Evolutionary conservation across 208 protist species (phyloP), one percentile per base, ranked within the genome.

Genomic region (Wallacemonas sp.): DNA sequence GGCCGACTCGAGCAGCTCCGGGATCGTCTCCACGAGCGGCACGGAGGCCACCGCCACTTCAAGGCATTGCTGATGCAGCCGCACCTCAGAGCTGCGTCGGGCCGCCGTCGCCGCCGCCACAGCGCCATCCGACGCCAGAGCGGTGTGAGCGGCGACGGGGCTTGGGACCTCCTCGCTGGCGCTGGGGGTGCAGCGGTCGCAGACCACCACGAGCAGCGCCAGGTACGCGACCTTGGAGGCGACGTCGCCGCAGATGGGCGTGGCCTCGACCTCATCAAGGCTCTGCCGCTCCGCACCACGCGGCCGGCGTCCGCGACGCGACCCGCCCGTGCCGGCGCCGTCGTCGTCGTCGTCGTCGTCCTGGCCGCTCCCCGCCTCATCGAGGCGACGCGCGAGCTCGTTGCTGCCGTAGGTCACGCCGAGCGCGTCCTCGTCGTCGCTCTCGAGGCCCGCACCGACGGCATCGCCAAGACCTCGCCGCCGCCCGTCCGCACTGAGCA

Each of bases 11-110:
- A 90, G 74, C 45, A 90, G 74, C 55, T 78, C 73, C 25, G 87
- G 87, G 52, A 76, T 76, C 49, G 82, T 71, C 57, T 89, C 87
- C 36, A 81, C 84, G 16, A 86, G 68, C 57, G 81, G 77, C 29
- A 76, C 76, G 1, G 77, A 77, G 14, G 74, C 57, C 20, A 93
- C 79, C 10, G 83, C 70, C 25, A 87, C 59, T 20, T 79, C 61
- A 61, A 87, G 67, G 31, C 77, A 48, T 1, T 77, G 70, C 1
- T 57, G 44, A 18, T 74, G 54, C 23, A 70, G 54, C 29, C 72
- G 65, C 28, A 61, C 55, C 41, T 45, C 33, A 1, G 31, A 25
- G 20, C 48, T 31, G 20, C 18, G 33, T 20, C 45, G 62, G 11
- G 26, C 38, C 20, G 61, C 3, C 10, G n/a, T 42, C 7, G 39